phyloP scores from a whole-genome alignment of 2,329 filamentous ascomycete species.

The Aspergillus sp. region DNA sequence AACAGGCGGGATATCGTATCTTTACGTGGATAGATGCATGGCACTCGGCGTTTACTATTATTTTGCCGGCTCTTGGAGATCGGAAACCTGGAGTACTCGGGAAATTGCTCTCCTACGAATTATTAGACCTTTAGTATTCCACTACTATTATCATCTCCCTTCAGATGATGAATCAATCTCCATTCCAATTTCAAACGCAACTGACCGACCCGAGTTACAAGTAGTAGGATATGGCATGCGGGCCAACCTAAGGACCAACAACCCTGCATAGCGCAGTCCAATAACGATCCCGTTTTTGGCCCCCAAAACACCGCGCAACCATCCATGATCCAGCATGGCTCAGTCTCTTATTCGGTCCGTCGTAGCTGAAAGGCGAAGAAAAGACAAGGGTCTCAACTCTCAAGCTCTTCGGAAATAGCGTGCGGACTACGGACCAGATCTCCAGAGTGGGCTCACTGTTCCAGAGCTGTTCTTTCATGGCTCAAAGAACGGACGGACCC shows the following conservation, averaged over 20 bases:
- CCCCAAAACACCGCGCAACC: conserved; percentile 1
- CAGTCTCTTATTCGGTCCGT: not conserved
- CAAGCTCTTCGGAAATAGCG: not conserved
- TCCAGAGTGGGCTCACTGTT: not conserved
- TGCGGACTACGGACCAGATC: too few species aligned
- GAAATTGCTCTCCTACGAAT: conserved; percentile 1
- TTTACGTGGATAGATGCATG: conserved; percentile 10
- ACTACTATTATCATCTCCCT: not conserved
- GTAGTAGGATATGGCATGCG: not conserved
- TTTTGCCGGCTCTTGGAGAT: not conserved
- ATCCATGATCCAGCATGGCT: not conserved
- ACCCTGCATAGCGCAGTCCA: not conserved
- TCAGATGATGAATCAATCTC: not conserved
- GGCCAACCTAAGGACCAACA: not conserved
- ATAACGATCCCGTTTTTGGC: not conserved
- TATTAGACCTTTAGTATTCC: not conserved
- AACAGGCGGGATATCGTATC: not conserved
- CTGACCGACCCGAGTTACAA: not conserved
- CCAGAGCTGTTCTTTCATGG: not conserved
- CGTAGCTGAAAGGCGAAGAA: not conserved
- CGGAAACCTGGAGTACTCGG: not conserved
- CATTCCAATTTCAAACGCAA: not conserved
- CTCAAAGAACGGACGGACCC: not conserved
- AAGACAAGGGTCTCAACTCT: not conserved
- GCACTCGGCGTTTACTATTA: conserved; percentile 3